Evolutionary conservation across 2,329 filamentous ascomycete genomes (phyloP).

Genomic region (Paraconiothyrium sp.): DNA sequence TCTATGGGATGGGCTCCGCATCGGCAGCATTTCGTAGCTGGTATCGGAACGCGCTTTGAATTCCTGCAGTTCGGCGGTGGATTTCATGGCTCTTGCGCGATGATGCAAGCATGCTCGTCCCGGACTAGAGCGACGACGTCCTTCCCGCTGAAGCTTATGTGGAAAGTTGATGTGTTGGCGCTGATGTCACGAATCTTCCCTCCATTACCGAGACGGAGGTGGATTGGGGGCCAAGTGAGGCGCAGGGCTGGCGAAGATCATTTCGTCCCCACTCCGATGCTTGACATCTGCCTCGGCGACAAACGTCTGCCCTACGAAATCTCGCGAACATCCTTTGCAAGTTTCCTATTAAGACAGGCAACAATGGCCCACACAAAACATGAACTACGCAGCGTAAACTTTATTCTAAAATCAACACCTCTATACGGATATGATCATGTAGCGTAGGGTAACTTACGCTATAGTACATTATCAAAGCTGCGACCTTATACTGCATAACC

Average conservation of each 20-base stretch:
- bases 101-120: background rate
- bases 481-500: too few relatives aligned
- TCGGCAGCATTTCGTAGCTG: constrained; percentile 2
- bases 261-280: background rate
- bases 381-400: too few relatives aligned
- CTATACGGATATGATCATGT: too few relatives aligned
- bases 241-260: background rate
- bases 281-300: too few relatives aligned
- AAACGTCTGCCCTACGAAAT: too few relatives aligned
- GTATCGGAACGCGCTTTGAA: background rate
- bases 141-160: too few relatives aligned
- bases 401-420: too few relatives aligned
- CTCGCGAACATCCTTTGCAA: too few relatives aligned
- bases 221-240: background rate
- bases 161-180: background rate
- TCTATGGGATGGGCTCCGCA: background rate
- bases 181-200: background rate
- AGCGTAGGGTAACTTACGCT: too few relatives aligned
- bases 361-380: too few relatives aligned
- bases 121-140: background rate
- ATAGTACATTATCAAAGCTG: too few relatives aligned
- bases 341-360: too few relatives aligned
- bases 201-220: background rate
- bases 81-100: background rate
- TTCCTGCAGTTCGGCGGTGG: background rate